Evolutionary conservation across 2,329 filamentous ascomycete genomes (phyloP), one percentile per base, ranked within the genome.

Genomic region (Fusarium brachygibbosum): DNA sequence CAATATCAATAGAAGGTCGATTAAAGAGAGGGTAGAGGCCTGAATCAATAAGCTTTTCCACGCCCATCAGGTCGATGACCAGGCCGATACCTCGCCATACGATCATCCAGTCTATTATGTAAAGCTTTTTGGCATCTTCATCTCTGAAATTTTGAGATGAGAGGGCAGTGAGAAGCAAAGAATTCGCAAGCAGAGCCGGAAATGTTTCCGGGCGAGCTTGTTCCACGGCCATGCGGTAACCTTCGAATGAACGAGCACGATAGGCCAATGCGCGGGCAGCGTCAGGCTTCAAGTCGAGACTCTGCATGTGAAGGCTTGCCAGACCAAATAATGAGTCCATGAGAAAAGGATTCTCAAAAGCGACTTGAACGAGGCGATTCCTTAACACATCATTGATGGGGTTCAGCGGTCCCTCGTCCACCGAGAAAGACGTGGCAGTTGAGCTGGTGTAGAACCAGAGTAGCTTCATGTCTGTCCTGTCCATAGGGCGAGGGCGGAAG

Each of bases 241-340:
- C 83, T 46, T 82, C 77, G 50, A 86, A 83, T 1, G 86, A 84
- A 21, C 74, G 79, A n/a, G 79, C 79, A n/a, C 84, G 82, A 72
- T 87, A 87, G 10, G 69, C 57, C 11, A 82, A 70, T 4, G 81
- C 77, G 16, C 81, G 81, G 4, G 76, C 72, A n/a, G 69, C 52
- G 11, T 84, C 79, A 23, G 84, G 77, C 10, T 77, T 73, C 32
- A 82, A 76, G 4, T 78, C 72, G 21, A 83, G 72, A n/a, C 70
- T 76, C 65, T 82, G 80, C 70, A 87, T 79, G 65, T 87, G 84
- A 23, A 86, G 76, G 19, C 84, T 81, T 1, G 86, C 81, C 2
- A 87, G 77, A 13, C 81, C 85, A 62, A 88, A 81, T n/a, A 88
- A 66, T 10, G 81, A 83, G 68, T 87, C 79, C 83, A 88, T 85